phyloP scores from a whole-genome alignment of 2,329 filamentous ascomycete genomes.

The Xylariaceae sp. region DNA sequence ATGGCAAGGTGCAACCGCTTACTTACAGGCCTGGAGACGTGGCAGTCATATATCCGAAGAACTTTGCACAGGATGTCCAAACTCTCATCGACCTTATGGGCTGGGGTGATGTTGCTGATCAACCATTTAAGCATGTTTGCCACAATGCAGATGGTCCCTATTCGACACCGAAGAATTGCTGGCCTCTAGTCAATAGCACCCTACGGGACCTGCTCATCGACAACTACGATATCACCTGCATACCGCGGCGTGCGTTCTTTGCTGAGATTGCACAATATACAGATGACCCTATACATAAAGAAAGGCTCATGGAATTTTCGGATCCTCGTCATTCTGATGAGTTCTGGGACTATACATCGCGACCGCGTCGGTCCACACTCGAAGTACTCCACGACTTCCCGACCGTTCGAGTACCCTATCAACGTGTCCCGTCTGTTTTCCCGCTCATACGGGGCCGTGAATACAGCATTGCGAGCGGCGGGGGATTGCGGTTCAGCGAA shows the following conservation, averaged over 20 bases:
- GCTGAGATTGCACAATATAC: slow-evolving; percentile 71
- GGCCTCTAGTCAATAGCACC: slow-evolving; percentile 46
- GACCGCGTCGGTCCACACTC: slow-evolving; percentile 81
- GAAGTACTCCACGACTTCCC: slow-evolving; percentile 90
- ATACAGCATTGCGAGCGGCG: slow-evolving; percentile 85
- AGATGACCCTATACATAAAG: slow-evolving; percentile 63
- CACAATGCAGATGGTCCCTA: slow-evolving; percentile 13
- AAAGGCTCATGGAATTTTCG: slow-evolving; percentile 78
- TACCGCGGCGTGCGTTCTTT: slow-evolving; percentile 85
- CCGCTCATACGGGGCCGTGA: slow-evolving; percentile 81
- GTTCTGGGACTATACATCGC: slow-evolving; percentile 90
- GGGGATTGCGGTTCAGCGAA: slow-evolving; percentile 33
- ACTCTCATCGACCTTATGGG: slow-evolving; percentile 70
- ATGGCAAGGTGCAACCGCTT: slow-evolving; percentile 30
- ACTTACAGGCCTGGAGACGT: slow-evolving; percentile 67
- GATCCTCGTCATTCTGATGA: slow-evolving; percentile 78
- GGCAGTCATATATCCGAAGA: slow-evolving; percentile 78
- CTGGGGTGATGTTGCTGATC: slow-evolving; percentile 71
- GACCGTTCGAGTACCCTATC: slow-evolving; percentile 72
- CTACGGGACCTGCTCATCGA: slow-evolving; percentile 72
- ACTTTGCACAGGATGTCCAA: slow-evolving; percentile 75
- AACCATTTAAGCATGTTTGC: slow-evolving; percentile 41
- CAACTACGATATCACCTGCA: slow-evolving; percentile 82
- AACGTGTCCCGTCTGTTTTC: slow-evolving; percentile 65
- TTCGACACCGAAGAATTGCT: slow-evolving; percentile 26